Base-by-base conservation (phyloP, 495 filamentous ascomycete genomes). In the Usnea hakonensis region DNA sequence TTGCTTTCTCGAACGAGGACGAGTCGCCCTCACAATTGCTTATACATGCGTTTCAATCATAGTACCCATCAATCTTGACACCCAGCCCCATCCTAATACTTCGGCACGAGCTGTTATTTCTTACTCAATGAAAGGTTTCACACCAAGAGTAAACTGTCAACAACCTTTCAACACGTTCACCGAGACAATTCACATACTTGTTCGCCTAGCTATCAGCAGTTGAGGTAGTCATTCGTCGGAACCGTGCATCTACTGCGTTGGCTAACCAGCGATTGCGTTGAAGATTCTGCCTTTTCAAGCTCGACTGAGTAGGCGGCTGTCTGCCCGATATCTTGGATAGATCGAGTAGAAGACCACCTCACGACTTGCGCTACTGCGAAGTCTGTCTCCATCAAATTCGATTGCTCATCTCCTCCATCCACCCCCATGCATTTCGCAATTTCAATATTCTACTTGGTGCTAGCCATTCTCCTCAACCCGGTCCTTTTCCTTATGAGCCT, bases 381-480 rank as follows among this genome's bases (percentile, higher is more conserved):
- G 1, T 30, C 26, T 21, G 32, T 43, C 35, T 30, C 3, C 5
- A 28, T 21, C 13, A 44, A 19, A 36, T 11, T 7, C 1, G 14
- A 28, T 17, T 30, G 23, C 23, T 30, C 26, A 30, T 30, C 14
- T 16, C 37, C 11, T 38, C n/a, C n/a, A 32, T n/a, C 41, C n/a
- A 19, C 33, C 28, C 64, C 3, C 21, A 71, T 70, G 64, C 66
- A 64, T 65, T 65, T 68, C 28, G 61, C 68, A 50, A 33, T 75
- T 35, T 69, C 69, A 11, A 66, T 69, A 9, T 70, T 68, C 56
- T 77, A 77, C 64, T 61, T 77, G 33, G 56, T 77, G 23, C 74
- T 73, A 28, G 74, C 73, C 33, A 69, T 77, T 61, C 57, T 77
- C 53, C 72, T 77, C 62, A 77, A 77, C 60, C 75, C 75, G 3